These are phyloP conservation scores for Mycena venus DNA, from an alignment of 768 basidiomycete genomes.

Conservation along the genomic window DNA sequence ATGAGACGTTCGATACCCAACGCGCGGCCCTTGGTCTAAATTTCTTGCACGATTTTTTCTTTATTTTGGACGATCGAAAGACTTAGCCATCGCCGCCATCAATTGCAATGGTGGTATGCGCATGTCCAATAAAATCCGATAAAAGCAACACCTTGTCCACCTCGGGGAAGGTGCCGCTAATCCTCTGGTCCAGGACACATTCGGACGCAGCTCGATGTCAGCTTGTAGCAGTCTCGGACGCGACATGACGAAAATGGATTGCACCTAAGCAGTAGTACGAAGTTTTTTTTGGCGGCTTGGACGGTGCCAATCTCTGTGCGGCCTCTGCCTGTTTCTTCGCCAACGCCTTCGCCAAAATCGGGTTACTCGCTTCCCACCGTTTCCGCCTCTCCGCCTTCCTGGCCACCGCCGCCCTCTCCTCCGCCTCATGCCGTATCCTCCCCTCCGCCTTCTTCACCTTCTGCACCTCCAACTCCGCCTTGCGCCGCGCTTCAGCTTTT, in stretches of 20 bases:
- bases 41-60: too few species aligned
- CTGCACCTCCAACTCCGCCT: neutral
- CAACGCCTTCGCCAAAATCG: neutral
- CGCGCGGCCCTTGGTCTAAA: too few species aligned
- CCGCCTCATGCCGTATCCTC: slow-evolving; percentile 11
- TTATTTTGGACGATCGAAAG: too few species aligned
- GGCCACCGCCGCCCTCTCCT: slow-evolving; percentile 1
- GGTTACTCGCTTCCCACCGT: slow-evolving; percentile 20
- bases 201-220: too few species aligned
- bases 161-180: too few species aligned
- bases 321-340: neutral
- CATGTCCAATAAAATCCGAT: too few species aligned
- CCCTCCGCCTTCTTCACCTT: neutral
- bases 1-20: too few species aligned
- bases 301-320: neutral
- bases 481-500: neutral
- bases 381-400: slow-evolving; percentile 10
- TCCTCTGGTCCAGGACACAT: too few species aligned
- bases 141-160: too few species aligned
- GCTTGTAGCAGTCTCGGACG: too few species aligned
- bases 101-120: too few species aligned
- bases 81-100: too few species aligned
- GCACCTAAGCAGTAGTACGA: neutral
- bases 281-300: neutral
- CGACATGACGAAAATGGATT: neutral